Evolutionary conservation across 2,329 filamentous ascomycete species (phyloP).

Genomic region (Curvularia hawaiiensis): DNA sequence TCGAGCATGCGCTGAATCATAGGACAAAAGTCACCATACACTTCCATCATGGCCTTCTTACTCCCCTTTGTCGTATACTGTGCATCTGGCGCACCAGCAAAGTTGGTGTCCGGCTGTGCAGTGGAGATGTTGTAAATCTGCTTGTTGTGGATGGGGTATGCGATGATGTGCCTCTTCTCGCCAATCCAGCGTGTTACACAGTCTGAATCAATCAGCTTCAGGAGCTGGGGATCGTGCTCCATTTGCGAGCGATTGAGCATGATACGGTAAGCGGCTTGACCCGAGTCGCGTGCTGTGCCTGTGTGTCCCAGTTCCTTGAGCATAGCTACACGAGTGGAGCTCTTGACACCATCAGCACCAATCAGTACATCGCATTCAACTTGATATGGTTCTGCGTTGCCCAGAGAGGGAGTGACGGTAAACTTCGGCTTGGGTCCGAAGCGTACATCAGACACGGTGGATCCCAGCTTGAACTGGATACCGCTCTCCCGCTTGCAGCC

Average conservation of each 20-base stretch:
- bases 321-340: constrained; percentile 55
- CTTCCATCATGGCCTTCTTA: constrained; percentile 64
- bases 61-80: constrained; percentile 68
- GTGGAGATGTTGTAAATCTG: constrained; percentile 71
- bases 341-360: constrained; percentile 57
- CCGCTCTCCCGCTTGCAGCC: constrained; percentile 66
- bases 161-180: constrained; percentile 75
- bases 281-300: constrained; percentile 68
- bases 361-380: constrained; percentile 57
- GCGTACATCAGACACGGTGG: constrained; percentile 60
- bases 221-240: constrained; percentile 68
- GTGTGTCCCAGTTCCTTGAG: constrained; percentile 58
- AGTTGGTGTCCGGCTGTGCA: constrained; percentile 64
- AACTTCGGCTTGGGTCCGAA: constrained; percentile 65
- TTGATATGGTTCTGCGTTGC: constrained; percentile 58
- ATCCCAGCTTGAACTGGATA: constrained; percentile 73
- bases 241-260: constrained; percentile 74
- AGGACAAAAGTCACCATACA: constrained; percentile 66
- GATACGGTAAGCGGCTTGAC: constrained; percentile 79
- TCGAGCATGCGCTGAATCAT: constrained; percentile 65
- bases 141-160: constrained; percentile 73
- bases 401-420: constrained; percentile 60
- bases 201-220: constrained; percentile 69
- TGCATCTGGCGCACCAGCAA: constrained; percentile 60
- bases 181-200: constrained; percentile 78